phyloP scores from a whole-genome alignment of 345 rosid species.

The Euclidium syriacum region DNA sequence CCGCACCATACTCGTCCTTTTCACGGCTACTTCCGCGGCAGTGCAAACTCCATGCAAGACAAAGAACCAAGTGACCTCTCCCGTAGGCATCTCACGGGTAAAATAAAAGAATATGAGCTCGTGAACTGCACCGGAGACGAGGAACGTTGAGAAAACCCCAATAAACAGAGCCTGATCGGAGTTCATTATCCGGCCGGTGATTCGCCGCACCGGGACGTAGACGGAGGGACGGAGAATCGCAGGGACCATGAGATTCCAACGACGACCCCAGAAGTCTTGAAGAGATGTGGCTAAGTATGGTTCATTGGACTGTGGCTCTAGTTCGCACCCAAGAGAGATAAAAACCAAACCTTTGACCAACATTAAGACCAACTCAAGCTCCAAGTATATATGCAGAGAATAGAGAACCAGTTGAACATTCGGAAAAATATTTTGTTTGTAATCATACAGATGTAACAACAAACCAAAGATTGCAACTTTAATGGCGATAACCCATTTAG shows the following conservation, averaged over 20 bases:
- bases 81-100: constrained; percentile 25
- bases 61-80: constrained; percentile 36
- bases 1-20: not conserved
- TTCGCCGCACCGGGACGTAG: constrained; percentile 27
- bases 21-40: constrained; percentile 19
- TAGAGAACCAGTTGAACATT: not conserved
- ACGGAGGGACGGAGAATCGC: constrained; percentile 39
- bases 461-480: constrained; percentile 26
- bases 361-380: constrained; percentile 30
- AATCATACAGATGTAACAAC: constrained; percentile 8
- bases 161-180: not conserved
- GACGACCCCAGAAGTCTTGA: constrained; percentile 54
- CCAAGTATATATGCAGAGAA: constrained; percentile 25
- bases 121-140: constrained; percentile 29
- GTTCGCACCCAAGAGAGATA: constrained; percentile 22
- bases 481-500: constrained; percentile 30
- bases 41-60: constrained; percentile 29
- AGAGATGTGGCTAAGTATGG: constrained; percentile 54
- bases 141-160: constrained; percentile 23
- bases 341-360: constrained; percentile 10
- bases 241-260: constrained; percentile 55
- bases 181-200: not conserved
- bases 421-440: constrained; percentile 10
- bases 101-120: constrained; percentile 24
- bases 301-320: constrained; percentile 38